These are phyloP conservation scores for Huntiella moniliformis DNA, from an alignment of 2,329 filamentous ascomycete genomes.

Conservation along the genomic window DNA sequence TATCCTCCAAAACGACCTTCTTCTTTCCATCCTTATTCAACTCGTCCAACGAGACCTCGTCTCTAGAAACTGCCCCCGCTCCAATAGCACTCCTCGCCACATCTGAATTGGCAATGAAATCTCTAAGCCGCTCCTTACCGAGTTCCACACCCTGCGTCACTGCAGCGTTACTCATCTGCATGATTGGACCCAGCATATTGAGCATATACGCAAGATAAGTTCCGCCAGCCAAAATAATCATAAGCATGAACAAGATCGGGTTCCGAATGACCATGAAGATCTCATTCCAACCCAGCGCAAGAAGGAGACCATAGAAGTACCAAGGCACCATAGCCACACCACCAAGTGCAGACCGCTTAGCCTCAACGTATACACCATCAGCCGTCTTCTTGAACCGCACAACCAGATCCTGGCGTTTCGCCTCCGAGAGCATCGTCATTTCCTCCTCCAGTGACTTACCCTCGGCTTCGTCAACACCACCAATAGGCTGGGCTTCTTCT, in stretches of 20 bases:
- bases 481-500: slow-evolving; percentile 74
- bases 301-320: slow-evolving; percentile 79
- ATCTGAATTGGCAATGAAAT: slow-evolving; percentile 78
- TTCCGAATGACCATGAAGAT: slow-evolving; percentile 87
- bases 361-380: slow-evolving; percentile 93
- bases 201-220: slow-evolving; percentile 84
- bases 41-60: slow-evolving; percentile 36
- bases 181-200: slow-evolving; percentile 88
- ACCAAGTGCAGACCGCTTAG: slow-evolving; percentile 89
- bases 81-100: slow-evolving; percentile 66
- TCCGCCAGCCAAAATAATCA: slow-evolving; percentile 56
- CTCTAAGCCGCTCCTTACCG: slow-evolving; percentile 74
- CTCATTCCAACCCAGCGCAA: slow-evolving; percentile 97
- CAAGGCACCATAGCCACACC: slow-evolving; percentile 84
- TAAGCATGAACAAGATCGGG: slow-evolving; percentile 76
- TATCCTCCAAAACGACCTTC: slow-evolving; percentile 36
- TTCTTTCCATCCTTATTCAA: slow-evolving; percentile 42
- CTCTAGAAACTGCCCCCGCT: slow-evolving; percentile 36
- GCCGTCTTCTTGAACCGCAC: slow-evolving; percentile 97
- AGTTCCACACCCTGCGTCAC: slow-evolving; percentile 73
- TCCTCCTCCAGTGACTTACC: slow-evolving; percentile 91
- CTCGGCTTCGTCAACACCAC: slow-evolving; percentile 84
- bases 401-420: slow-evolving; percentile 77
- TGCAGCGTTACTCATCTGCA: slow-evolving; percentile 86
- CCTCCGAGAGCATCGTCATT: slow-evolving; percentile 82